Conservation (phyloP, 352 stramenopile genomes). For the Phytopythium oedochilum region DNA sequence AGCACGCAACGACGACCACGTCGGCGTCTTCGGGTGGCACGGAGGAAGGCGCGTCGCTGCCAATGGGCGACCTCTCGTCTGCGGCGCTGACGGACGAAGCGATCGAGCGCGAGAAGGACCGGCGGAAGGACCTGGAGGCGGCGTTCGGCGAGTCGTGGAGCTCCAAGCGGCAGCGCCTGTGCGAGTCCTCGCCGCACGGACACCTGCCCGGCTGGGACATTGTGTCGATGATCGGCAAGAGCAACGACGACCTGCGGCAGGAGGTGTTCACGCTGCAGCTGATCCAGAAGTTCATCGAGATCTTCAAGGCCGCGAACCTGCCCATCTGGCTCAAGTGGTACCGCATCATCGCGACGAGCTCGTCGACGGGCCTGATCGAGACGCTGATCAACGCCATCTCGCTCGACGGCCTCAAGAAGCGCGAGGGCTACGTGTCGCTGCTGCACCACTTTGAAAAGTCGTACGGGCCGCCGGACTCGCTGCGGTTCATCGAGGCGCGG, state of each 20-base stretch:
- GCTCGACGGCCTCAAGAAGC: conserved; percentile 97
- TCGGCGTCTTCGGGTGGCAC: not conserved
- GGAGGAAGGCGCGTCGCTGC: not conserved
- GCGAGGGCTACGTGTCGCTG: conserved; percentile 92
- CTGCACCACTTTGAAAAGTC: conserved; percentile 94
- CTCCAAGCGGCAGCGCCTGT: conserved; percentile 91
- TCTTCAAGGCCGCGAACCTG: conserved; percentile 93
- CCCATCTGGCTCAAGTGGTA: conserved; percentile 96
- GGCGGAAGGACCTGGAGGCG: conserved; percentile 72
- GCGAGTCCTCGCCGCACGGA: conserved; percentile 83
- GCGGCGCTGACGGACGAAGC: conserved; percentile 59
- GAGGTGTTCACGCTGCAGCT: conserved; percentile 99
- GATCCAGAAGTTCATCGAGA: conserved; percentile 97
- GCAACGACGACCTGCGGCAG: conserved; percentile 98
- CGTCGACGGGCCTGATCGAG: conserved; percentile 96
- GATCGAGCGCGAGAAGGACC: conserved; percentile 78
- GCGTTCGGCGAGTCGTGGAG: conserved; percentile 96
- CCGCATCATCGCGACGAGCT: conserved; percentile 95
- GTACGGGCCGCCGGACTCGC: conserved; percentile 88
- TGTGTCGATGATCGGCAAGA: conserved; percentile 97
- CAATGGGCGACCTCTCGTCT: conserved; percentile 12
- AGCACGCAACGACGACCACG: not conserved
- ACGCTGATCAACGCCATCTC: conserved; percentile 97
- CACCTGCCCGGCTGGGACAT: conserved; percentile 92
- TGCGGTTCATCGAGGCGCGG: conserved; percentile 89